Evolutionary conservation across 768 basidiomycete genomes (phyloP).

Genomic region (Clitopilus passeckerianus): DNA sequence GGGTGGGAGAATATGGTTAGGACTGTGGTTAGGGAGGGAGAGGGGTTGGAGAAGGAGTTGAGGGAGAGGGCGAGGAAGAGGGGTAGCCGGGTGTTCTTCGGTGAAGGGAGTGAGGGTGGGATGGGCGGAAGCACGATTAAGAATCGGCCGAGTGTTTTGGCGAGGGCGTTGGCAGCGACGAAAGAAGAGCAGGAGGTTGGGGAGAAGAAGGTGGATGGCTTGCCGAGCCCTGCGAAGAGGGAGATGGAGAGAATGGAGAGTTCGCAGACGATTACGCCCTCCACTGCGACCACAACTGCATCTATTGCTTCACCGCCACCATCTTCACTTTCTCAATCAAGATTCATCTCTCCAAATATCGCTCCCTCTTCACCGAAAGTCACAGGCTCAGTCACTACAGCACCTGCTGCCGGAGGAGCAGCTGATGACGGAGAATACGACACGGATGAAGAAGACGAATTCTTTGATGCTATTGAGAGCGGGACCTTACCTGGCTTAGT

Average conservation of each 20-base stretch:
- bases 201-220: not conserved
- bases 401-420: not conserved
- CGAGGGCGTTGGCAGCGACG: slow-evolving; percentile 1
- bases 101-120: slow-evolving; percentile 17
- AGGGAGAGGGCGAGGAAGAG: slow-evolving; percentile 52
- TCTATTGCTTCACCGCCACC: not conserved
- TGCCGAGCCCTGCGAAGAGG: not conserved
- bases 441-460: slow-evolving; percentile 90
- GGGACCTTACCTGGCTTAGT: slow-evolving; percentile 74
- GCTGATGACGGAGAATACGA: slow-evolving; percentile 22
- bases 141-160: slow-evolving; percentile 12
- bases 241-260: not conserved
- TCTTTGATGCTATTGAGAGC: slow-evolving; percentile 93
- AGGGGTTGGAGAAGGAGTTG: slow-evolving; percentile 77
- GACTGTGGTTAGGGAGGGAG: slow-evolving; percentile 82
- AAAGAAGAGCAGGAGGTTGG: slow-evolving; percentile 3
- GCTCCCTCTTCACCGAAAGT: not conserved
- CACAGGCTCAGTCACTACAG: too few species aligned
- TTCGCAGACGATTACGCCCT: too few species aligned
- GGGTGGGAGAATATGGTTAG: slow-evolving; percentile 89
- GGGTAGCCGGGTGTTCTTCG: slow-evolving; percentile 52
- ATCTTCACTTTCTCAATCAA: not conserved
- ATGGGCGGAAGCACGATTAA: slow-evolving; percentile 12
- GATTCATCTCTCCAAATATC: not conserved
- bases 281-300: not conserved